phyloP scores from a whole-genome alignment of 2,329 filamentous ascomycete species.

The Geosmithia putterillii region DNA sequence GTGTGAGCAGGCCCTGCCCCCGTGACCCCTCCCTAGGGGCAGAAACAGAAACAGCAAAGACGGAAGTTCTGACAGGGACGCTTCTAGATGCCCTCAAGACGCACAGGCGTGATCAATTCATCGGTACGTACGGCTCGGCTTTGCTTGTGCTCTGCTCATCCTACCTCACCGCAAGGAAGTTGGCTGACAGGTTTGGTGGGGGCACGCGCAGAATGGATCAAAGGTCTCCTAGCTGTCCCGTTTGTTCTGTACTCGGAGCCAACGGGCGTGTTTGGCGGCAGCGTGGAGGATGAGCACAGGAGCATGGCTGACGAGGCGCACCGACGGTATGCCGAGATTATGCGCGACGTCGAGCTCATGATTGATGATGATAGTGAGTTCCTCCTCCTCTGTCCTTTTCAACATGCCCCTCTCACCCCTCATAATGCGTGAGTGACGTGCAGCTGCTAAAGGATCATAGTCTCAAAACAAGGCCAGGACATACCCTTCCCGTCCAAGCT shows the following conservation, averaged over 20 bases:
- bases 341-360: slow-evolving; percentile 83
- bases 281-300: slow-evolving; percentile 44
- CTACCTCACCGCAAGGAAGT: too few relatives aligned
- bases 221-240: slow-evolving; percentile 82
- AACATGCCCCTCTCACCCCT: not conserved
- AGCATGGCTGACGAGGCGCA: slow-evolving; percentile 71
- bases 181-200: too few relatives aligned
- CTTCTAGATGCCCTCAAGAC: slow-evolving; percentile 57
- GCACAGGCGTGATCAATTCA: slow-evolving; percentile 82
- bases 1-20: slow-evolving; percentile 36
- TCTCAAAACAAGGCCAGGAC: slow-evolving; percentile 55
- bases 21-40: not conserved
- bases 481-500: slow-evolving; percentile 72
- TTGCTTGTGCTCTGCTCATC: too few relatives aligned
- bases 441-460: slow-evolving; percentile 24
- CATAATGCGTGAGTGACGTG: not conserved
- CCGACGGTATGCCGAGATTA: slow-evolving; percentile 85
- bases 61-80: too few relatives aligned
- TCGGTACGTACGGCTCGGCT: slow-evolving; percentile 35
- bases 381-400: not conserved
- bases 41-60: too few relatives aligned
- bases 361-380: slow-evolving; percentile 76
- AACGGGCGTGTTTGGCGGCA: slow-evolving; percentile 69
- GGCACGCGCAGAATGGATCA: slow-evolving; percentile 98
- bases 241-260: slow-evolving; percentile 96